A percentile compares a stretch with the other conserved stretches of the same genome.
Conservation (phyloP, 176 grass and related monocot species). For the Musa schizocarpa region DNA sequence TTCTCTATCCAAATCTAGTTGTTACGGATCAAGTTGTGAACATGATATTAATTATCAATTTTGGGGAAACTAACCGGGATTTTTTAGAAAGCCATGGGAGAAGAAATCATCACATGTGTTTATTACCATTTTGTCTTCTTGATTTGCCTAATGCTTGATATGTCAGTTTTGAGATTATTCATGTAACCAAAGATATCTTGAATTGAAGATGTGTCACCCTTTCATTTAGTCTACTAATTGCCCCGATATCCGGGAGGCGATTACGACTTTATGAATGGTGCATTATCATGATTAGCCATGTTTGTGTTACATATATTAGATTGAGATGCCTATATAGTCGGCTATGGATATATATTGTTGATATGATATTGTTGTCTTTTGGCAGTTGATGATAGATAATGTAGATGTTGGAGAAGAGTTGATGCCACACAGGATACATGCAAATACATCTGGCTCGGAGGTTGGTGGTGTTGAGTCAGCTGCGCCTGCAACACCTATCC, state of each 20-base stretch:
- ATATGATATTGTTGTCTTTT: not conserved
- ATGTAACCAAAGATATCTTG: no score
- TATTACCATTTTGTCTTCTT: no score
- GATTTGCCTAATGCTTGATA: no score
- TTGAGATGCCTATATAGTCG: not conserved
- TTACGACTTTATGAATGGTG: no score
- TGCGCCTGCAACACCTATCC: constrained; percentile 49
- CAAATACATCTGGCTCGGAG: not conserved
- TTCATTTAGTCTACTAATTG: no score
- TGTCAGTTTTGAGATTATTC: no score
- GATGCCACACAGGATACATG: constrained; percentile 46
- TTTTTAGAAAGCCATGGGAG: no score
- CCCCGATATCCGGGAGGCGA: no score
- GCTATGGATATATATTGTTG: not conserved
- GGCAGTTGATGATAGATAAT: constrained; percentile 57
- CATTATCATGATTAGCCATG: no score
- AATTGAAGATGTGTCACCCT: no score
- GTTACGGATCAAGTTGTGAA: not conserved
- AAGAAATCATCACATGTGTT: no score
- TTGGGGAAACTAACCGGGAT: no score
- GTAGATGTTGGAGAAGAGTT: constrained; percentile 43
- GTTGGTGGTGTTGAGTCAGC: not conserved
- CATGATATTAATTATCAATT: not conserved
- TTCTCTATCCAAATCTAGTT: not conserved
- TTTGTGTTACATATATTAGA: not conserved